Conservation (phyloP, 2,329 filamentous ascomycete species). For the Sordariomycetes sp. region DNA sequence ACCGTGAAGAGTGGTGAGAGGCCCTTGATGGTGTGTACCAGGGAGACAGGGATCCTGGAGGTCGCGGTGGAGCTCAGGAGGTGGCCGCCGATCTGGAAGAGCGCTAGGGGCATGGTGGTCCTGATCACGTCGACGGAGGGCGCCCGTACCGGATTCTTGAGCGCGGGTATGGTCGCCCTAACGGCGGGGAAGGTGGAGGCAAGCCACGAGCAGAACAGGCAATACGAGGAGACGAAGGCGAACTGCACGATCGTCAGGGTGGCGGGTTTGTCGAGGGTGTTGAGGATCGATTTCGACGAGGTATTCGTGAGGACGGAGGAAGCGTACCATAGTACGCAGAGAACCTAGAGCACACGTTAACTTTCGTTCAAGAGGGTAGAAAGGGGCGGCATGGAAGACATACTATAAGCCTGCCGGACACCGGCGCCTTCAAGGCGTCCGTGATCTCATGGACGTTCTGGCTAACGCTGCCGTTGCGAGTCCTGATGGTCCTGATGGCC, state of each 20-base stretch:
- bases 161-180: slow-evolving; percentile 60
- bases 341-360: slow-evolving; percentile 43
- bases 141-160: slow-evolving; percentile 73
- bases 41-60: slow-evolving; percentile 85
- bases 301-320: slow-evolving; percentile 95
- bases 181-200: slow-evolving; percentile 63
- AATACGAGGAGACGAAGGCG: slow-evolving; percentile 82
- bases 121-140: slow-evolving; percentile 73
- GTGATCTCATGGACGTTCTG: slow-evolving; percentile 91
- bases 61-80: slow-evolving; percentile 91
- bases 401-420: slow-evolving; percentile 85
- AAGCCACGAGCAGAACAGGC: slow-evolving; percentile 67
- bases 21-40: slow-evolving; percentile 98
- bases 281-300: slow-evolving; percentile 93
- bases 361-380: neutral
- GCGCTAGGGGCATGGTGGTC: slow-evolving; percentile 81
- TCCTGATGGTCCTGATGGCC: slow-evolving; percentile 74
- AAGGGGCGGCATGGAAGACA: slow-evolving; percentile 7
- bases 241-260: slow-evolving; percentile 92
- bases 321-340: slow-evolving; percentile 88
- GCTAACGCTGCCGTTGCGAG: slow-evolving; percentile 73
- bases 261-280: slow-evolving; percentile 79
- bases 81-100: slow-evolving; percentile 89
- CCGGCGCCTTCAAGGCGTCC: slow-evolving; percentile 77
- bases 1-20: slow-evolving; percentile 94